A percentile compares a stretch with the other conserved stretches of the same genome.
Evolutionary conservation across 192 early-diverging fungal genomes (phyloP).

Genomic region (Entomortierella lignicola): DNA sequence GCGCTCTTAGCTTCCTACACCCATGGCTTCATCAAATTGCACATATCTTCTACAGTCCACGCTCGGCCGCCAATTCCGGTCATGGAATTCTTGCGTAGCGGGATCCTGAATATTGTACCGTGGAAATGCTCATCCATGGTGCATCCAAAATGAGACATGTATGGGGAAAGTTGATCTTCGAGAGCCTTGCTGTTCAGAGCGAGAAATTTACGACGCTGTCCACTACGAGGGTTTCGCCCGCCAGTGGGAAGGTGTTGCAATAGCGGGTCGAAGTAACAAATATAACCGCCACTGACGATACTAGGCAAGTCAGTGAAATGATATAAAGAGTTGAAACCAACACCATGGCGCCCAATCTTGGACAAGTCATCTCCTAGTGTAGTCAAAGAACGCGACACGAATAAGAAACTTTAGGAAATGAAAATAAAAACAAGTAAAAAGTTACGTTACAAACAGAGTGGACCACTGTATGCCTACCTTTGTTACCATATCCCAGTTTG

Average conservation of each 20-base stretch:
- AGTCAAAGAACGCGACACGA: too few species aligned
- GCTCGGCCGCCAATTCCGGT: too few species aligned
- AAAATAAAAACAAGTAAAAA: neutral
- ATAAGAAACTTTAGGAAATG: too few species aligned
- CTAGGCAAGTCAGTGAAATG: conserved; percentile 52
- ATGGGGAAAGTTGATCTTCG: conserved; percentile 26
- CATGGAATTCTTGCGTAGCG: too few species aligned
- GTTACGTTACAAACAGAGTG: too few species aligned
- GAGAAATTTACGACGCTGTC: conserved; percentile 16
- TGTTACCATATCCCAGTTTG: conserved; percentile 29
- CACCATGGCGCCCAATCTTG: conserved; percentile 49
- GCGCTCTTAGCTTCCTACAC: conserved; percentile 6
- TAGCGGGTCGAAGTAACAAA: conserved; percentile 40
- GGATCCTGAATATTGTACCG: conserved; percentile 43
- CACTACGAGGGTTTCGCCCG: conserved; percentile 12
- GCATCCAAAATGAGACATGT: conserved; percentile 28
- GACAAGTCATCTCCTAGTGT: conserved; percentile 11
- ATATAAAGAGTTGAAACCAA: conserved; percentile 43
- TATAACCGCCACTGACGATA: conserved; percentile 30
- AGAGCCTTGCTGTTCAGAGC: neutral
- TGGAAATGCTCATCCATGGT: conserved; percentile 29
- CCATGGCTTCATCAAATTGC: conserved; percentile 8
- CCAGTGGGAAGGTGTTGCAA: conserved; percentile 3
- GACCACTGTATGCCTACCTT: conserved; percentile 29
- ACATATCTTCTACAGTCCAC: too few species aligned